Base-by-base conservation (phyloP, 1,284 basidiomycete species). In the Rhodotorula sp. region DNA sequence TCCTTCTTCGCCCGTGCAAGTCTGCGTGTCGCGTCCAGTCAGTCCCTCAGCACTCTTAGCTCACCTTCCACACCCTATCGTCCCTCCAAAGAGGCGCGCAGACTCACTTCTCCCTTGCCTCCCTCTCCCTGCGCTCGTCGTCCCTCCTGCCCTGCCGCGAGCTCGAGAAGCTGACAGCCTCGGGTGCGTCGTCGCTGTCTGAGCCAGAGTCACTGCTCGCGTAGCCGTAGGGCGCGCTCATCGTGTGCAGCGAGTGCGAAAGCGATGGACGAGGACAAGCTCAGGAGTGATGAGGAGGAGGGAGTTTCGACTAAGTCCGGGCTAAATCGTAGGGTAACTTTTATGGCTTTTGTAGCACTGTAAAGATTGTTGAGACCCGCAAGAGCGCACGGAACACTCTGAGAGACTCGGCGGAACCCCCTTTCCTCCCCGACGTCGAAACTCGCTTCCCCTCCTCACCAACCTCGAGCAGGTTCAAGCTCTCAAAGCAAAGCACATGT, bases 171-270 rank as follows among this genome's bases (percentile, higher is more conserved):
- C 64, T 59, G 16, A 74, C 70, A 40, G 68, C 65, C 50, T 74
- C 72, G 63, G 72, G 72, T 16, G 72, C 72, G 26, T 68, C 72
- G 51, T 70, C 63, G 22, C 34, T 47, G 20, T 65, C 67, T 15
- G 54, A 53, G 31, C 63, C 68, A 11, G 44, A 54, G 47, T 65
- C 66, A 4, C 64, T 58, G 24, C 47, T 57, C 15, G 56, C 46
- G 57, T 57, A 58, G 56, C 54, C 53, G 50, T 68, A 68, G 10
- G 62, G 48, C 2, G 67, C 67, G 59, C 62, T 68, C 67, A 68
- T 68, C 2, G 11, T 57, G 20, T 20, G 6, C 5, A 34, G 37
- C 10, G 54, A 55, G 54, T 22, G 31, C 6, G 34, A 34, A 10
- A 34, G 18, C 22, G 34, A 22, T 18, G 24, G 37, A 44, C 15